A percentile compares a stretch with the other conserved stretches of the same genome.
Evolutionary conservation across 441 rosid species (phyloP).

Genomic region (Sinapis alba): DNA sequence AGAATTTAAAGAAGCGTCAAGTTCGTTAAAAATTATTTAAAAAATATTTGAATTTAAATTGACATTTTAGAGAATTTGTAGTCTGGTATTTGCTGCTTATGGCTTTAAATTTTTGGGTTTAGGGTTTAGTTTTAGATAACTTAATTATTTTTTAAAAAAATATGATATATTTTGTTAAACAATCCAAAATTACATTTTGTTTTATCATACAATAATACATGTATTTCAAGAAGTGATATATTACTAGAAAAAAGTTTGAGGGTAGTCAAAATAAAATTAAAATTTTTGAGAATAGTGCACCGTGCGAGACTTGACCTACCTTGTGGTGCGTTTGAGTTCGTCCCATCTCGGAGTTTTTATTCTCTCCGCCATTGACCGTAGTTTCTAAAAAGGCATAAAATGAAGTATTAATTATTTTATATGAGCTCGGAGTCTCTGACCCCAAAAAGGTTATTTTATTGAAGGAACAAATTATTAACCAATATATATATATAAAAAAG

Average conservation of each 20-base stretch:
- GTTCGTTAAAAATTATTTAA: not conserved
- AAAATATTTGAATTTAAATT: not conserved
- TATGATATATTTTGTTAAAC: not conserved
- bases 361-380: constrained; percentile 27
- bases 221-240: not conserved
- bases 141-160: not conserved
- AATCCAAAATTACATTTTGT: not conserved
- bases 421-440: not conserved
- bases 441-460: not conserved
- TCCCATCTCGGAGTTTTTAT: constrained; percentile 16
- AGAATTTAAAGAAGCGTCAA: not conserved
- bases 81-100: not conserved
- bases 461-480: not conserved
- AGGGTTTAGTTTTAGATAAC: not conserved
- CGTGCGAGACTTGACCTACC: constrained; percentile 15
- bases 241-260: not conserved
- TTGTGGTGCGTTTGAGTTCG: constrained; percentile 30
- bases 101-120: not conserved
- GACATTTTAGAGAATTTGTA: not conserved
- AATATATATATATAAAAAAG: not conserved
- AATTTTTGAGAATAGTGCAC: not conserved
- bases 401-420: not conserved
- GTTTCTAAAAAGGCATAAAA: not conserved
- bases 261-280: not conserved
- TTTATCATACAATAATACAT: not conserved